phyloP scores from a whole-genome alignment of 257 asterid species.

The Plantago major region DNA sequence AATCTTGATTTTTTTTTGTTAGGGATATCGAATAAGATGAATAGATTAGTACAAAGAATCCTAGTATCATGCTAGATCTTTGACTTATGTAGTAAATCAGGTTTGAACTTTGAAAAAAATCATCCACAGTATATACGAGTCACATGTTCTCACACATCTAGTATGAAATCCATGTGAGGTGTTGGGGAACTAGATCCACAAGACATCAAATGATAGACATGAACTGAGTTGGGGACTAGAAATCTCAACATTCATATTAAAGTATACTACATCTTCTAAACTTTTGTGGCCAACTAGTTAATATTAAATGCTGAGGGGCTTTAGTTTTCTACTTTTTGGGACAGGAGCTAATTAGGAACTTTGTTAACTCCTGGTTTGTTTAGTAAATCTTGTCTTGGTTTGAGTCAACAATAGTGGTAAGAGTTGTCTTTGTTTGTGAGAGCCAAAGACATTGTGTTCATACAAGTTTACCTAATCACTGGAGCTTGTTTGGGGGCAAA shows the following conservation, averaged over 20 bases:
- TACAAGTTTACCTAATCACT: slow-evolving; percentile 21
- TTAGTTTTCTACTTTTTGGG: slow-evolving; percentile 25
- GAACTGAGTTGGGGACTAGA: slow-evolving; percentile 18
- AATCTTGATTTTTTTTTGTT: neutral
- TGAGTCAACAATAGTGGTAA: slow-evolving; percentile 15
- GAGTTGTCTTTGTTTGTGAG: slow-evolving; percentile 28
- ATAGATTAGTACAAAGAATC: neutral
- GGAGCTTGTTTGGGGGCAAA: neutral
- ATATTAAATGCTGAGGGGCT: slow-evolving; percentile 26
- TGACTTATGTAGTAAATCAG: slow-evolving; percentile 16
- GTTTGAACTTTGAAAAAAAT: neutral
- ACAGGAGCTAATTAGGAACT: slow-evolving; percentile 11
- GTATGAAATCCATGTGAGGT: slow-evolving; percentile 40
- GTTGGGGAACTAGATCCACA: slow-evolving; percentile 32
- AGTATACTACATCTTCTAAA: slow-evolving; percentile 14
- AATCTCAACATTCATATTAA: slow-evolving; percentile 17
- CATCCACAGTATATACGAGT: slow-evolving; percentile 4
- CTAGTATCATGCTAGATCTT: slow-evolving; percentile 8
- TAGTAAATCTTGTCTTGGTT: neutral
- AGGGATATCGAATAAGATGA: neutral
- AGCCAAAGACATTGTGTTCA: slow-evolving; percentile 28
- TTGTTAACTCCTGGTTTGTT: slow-evolving; percentile 8
- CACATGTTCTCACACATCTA: slow-evolving; percentile 11
- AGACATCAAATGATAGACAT: slow-evolving; percentile 28
- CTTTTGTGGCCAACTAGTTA: slow-evolving; percentile 20